A percentile compares a stretch with the other conserved stretches of the same genome.
Evolutionary conservation across 2,329 filamentous ascomycete genomes (phyloP).

Genomic region (Epichloe gansuensis): DNA sequence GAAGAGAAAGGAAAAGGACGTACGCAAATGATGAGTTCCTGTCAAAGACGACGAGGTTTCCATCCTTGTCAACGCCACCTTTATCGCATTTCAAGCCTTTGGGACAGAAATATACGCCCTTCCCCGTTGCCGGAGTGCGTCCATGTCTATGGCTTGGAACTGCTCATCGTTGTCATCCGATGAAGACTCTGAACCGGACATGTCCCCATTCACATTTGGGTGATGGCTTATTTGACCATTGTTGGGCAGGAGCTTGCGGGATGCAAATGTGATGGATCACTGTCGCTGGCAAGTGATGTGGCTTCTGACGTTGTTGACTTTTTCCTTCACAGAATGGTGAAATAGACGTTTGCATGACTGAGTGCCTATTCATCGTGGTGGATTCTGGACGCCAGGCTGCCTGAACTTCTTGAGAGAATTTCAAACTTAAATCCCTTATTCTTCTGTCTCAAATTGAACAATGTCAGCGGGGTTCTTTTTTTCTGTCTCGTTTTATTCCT

Average conservation of each 20-base stretch:
- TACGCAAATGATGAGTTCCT: slow-evolving; percentile 31
- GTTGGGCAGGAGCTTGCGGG: slow-evolving; percentile 14
- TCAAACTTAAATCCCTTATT: slow-evolving; percentile 21
- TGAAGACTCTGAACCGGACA: slow-evolving; percentile 17
- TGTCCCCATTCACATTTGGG: slow-evolving; percentile 4
- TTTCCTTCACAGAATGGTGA: slow-evolving; percentile 13
- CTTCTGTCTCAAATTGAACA: slow-evolving; percentile 14
- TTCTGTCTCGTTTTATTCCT: neutral
- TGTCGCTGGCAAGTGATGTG: slow-evolving; percentile 9
- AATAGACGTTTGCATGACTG: slow-evolving; percentile 11
- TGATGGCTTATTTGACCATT: slow-evolving; percentile 8
- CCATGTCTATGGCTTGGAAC: slow-evolving; percentile 26
- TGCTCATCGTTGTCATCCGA: slow-evolving; percentile 20
- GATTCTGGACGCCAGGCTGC: slow-evolving; percentile 17
- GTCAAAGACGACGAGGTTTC: slow-evolving; percentile 26
- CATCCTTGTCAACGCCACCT: slow-evolving; percentile 27
- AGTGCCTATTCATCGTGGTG: slow-evolving; percentile 7
- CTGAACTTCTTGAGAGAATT: slow-evolving; percentile 23
- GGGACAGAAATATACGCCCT: slow-evolving; percentile 26
- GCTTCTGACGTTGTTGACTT: slow-evolving; percentile 9
- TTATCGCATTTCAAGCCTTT: slow-evolving; percentile 25
- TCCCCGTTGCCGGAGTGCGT: slow-evolving; percentile 26
- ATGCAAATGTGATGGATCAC: slow-evolving; percentile 12
- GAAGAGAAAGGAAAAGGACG: slow-evolving; percentile 5
- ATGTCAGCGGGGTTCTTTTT: neutral